phyloP scores from a whole-genome alignment of 1,284 basidiomycete species.

The Cronartium quercuum region DNA sequence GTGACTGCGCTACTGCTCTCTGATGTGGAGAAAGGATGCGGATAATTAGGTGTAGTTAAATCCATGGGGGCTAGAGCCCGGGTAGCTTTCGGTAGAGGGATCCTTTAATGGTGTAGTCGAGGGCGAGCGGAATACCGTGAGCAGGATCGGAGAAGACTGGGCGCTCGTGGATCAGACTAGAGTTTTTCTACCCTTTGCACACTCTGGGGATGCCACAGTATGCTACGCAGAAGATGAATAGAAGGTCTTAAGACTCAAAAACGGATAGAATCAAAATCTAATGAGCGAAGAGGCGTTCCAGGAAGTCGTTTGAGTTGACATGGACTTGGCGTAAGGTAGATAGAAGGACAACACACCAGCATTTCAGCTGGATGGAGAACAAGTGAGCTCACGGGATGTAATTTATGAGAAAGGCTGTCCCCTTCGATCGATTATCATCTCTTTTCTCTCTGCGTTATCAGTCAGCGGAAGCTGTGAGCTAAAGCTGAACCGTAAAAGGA shows the following conservation, averaged over 20 bases:
- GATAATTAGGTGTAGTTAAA: conserved; percentile 31
- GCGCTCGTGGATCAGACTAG: neutral
- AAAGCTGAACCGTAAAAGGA: neutral
- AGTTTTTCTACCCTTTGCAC: neutral
- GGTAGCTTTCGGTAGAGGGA: neutral
- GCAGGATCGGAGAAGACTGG: neutral
- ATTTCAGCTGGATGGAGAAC: neutral
- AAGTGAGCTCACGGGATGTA: neutral
- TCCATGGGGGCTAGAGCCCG: conserved; percentile 11
- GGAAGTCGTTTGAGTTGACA: neutral
- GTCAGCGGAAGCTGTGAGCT: neutral
- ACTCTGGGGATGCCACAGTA: neutral
- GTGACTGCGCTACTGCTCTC: conserved; percentile 3
- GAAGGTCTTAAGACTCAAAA: neutral
- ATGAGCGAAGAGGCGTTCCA: neutral
- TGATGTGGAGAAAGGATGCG: conserved; percentile 1
- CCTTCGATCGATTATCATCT: neutral
- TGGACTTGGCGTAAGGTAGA: neutral
- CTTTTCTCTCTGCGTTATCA: neutral
- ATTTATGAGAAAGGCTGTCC: neutral
- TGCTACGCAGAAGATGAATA: neutral
- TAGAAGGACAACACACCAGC: neutral
- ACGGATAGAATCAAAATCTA: neutral
- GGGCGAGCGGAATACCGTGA: neutral
- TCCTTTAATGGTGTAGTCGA: neutral